phyloP scores from a whole-genome alignment of 2,329 filamentous ascomycete species.

The Myriangium duriaei region DNA sequence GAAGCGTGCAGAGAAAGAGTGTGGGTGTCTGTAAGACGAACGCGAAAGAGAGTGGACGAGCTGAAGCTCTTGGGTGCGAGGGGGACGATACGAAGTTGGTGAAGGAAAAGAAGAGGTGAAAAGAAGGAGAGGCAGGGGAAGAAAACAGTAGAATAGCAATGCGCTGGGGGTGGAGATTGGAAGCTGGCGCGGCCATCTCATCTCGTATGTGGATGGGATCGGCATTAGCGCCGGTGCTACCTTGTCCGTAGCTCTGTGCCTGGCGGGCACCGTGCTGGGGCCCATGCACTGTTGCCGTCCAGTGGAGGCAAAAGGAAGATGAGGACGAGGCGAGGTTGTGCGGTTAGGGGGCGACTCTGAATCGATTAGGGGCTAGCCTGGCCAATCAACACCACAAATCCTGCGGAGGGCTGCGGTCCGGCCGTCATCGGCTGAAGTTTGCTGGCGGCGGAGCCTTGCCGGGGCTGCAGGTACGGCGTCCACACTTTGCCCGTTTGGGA shows the following conservation, averaged over 20 bases:
- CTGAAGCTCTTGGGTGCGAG: constrained; percentile 5
- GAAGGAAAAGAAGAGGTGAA: constrained; percentile 3
- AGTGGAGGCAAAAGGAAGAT: too few species aligned
- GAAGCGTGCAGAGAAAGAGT: constrained; percentile 2
- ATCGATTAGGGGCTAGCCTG: too few species aligned
- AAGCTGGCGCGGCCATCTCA: not conserved
- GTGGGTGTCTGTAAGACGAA: constrained; percentile 8
- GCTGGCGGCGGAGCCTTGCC: too few species aligned
- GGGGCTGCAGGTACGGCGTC: not conserved
- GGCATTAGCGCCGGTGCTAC: not conserved
- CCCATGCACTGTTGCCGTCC: too few species aligned
- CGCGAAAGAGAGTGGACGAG: constrained; percentile 8
- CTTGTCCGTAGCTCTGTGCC: not conserved
- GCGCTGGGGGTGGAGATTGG: not conserved
- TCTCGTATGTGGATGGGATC: not conserved
- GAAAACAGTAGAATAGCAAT: not conserved
- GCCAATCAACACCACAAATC: too few species aligned
- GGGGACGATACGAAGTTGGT: constrained; percentile 4
- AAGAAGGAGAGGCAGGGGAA: not conserved
- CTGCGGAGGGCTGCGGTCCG: too few species aligned
- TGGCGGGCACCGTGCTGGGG: not conserved
- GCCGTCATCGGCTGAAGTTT: too few species aligned
- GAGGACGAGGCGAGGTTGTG: constrained; percentile 4
- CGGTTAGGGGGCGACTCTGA: too few species aligned
- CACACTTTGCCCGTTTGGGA: not conserved